phyloP scores from a whole-genome alignment of 371 early-diverging fungal genomes.

The Lichtheimia ramosa region DNA sequence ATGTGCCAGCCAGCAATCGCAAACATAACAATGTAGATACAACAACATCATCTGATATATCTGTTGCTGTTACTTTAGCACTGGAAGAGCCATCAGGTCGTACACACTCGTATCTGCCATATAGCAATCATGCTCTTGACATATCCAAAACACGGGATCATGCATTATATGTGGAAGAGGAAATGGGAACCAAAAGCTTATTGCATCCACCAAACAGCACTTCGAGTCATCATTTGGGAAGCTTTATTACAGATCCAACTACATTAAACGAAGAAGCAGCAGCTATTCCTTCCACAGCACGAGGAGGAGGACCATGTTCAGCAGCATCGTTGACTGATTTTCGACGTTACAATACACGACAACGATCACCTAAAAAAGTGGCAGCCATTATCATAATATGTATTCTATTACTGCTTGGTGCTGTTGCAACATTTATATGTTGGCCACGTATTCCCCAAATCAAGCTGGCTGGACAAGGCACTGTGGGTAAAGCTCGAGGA shows the following conservation, averaged over 20 bases:
- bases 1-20: neutral
- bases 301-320: neutral
- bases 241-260: constrained; percentile 8
- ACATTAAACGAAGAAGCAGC: constrained; percentile 5
- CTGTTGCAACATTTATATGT: constrained; percentile 18
- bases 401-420: constrained; percentile 2
- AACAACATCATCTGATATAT: constrained; percentile 4
- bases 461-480: constrained; percentile 14
- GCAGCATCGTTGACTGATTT: constrained; percentile 12
- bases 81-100: constrained; percentile 11
- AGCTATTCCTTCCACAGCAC: neutral
- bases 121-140: constrained; percentile 32
- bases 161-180: constrained; percentile 13
- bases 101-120: constrained; percentile 34
- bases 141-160: constrained; percentile 5
- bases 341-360: constrained; percentile 7
- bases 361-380: neutral
- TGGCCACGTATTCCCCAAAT: constrained; percentile 29
- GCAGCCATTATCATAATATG: neutral
- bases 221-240: constrained; percentile 9
- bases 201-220: constrained; percentile 2
- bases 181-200: constrained; percentile 3
- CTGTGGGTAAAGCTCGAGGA: constrained; percentile 4
- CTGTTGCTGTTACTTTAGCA: constrained; percentile 12
- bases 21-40: neutral